Base-by-base conservation (phyloP, 2,329 filamentous ascomycete genomes). In the Graphilbum sp. region DNA sequence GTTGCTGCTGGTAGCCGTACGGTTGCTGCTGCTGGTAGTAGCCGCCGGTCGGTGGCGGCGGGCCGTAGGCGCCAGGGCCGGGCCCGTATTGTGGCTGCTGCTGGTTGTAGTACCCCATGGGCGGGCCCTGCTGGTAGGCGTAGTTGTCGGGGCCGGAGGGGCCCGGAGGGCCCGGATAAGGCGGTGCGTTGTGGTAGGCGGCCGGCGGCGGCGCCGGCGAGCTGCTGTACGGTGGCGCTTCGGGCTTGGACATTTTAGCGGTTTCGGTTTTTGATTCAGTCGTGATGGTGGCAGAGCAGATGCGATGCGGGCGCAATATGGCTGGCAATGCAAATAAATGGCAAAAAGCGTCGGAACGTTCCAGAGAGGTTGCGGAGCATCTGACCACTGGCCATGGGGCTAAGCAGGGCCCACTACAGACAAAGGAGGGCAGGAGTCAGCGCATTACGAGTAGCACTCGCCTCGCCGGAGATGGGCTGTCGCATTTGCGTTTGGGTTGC, bases 141-240 rank as follows among this genome's bases (percentile, higher is more conserved):
- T 46, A 42, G 44, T 51, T 47, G 8, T 45, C 41, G 8, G 46
- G 39, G 17, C 44, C 41, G n/a, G 46, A 50, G 34, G 43, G 38
- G 45, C 54, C 55, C 37, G 53, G 52, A 8, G 35, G 34, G 36
- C 61, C 57, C 35, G 59, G 52, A 47, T 69, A 67, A 1, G 65
- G 55, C 20, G 66, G 67, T 38, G 68, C 68, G 16, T 45, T 39
- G 25, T 68, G 63, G 51, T 69, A 66, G 47, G 55, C 50, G 39
- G 61, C 21, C 55, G 63, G 67, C 67, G 16, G 24, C 11, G 32
- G 20, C 15, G 24, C 23, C 30, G 2, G 21, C 9, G 20, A 23
- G 23, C 15, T 16, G 35, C 19, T 19, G 24, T n/a, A 20, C 17
- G 27, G 5, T 8, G 27, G 27, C 27, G 27, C 27, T 29, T 29